Evolutionary conservation across 805 yeast species (phyloP), one percentile per base, ranked within the genome.

Genomic region (Hanseniaspora nectarophila): DNA sequence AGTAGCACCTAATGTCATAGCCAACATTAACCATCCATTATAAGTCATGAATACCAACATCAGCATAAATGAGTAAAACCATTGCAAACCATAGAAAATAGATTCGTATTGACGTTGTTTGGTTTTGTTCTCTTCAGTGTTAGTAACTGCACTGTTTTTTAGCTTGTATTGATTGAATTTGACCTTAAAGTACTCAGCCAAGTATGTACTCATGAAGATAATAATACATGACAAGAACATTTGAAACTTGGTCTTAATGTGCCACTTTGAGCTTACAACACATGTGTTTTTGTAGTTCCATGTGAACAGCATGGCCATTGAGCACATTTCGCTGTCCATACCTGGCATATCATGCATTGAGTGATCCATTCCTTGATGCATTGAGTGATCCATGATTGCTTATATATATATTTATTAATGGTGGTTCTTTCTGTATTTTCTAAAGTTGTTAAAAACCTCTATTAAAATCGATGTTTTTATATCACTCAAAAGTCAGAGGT

Each of bases 1-100:
- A n/a, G 71, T 73, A 1, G 92, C 92, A 2, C 95, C 95, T 1
- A 73, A 56, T 1, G 77, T 79, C 9, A 83, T 84, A 3, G 90
- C 79, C 7, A 77, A 44, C 92, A 85, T 84, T 32, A 80, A 74
- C 89, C 89, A 85, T 12, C 90, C 85, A 62, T 85, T 85, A 64
- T 82, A 85, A 5, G 90, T 83, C 95, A 85, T 85, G 59, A 85
- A 85, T 0, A 86, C 76, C 58, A 85, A 73, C 95, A 85, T 85
- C 59, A 80, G 67, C 69, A 80, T 67, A 60, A 82, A 81, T 3
- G 87, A 80, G 60, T 78, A 82, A 1, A 80, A 80, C 5, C 82
- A 85, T 60, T 81, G 85, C 9, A 76, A 55, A 1, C 81, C 88
- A 61, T 83, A 83, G 34, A 73, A 57, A 15, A 72, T 55, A 8